Conservation (phyloP, 2,329 filamentous ascomycete species). For the Beauveria varroae region DNA sequence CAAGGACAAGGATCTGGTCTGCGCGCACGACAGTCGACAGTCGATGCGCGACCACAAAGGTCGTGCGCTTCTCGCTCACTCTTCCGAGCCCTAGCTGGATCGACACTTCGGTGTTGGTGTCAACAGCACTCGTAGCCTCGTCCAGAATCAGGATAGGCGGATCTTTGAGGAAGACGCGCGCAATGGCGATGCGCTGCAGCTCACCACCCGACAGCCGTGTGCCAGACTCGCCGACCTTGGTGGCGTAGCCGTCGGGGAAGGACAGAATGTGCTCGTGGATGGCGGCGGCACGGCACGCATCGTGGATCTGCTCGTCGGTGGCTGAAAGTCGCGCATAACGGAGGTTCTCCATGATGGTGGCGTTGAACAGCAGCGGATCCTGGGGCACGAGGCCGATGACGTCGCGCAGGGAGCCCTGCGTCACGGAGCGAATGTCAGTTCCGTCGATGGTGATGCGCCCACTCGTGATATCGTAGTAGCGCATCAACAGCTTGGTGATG, state of each 20-base stretch:
- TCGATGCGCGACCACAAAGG: slow-evolving; percentile 47
- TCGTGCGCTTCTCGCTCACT: slow-evolving; percentile 41
- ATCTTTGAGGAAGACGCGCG: slow-evolving; percentile 60
- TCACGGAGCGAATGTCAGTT: slow-evolving; percentile 35
- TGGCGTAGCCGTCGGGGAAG: slow-evolving; percentile 46
- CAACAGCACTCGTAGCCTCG: slow-evolving; percentile 63
- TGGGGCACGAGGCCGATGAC: slow-evolving; percentile 39
- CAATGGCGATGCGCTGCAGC: slow-evolving; percentile 52
- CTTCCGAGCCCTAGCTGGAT: slow-evolving; percentile 47
- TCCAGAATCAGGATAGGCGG: slow-evolving; percentile 64
- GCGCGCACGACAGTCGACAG: slow-evolving; percentile 50
- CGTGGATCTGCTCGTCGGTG: slow-evolving; percentile 40
- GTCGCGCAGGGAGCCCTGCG: slow-evolving; percentile 30
- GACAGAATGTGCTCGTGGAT: slow-evolving; percentile 47
- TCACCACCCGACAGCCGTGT: slow-evolving; percentile 52
- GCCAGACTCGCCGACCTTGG: slow-evolving; percentile 45
- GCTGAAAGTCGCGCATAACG: slow-evolving; percentile 43
- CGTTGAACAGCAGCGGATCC: slow-evolving; percentile 42
- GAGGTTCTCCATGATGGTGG: slow-evolving; percentile 48
- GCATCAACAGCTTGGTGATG: slow-evolving; percentile 40
- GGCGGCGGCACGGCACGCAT: slow-evolving; percentile 44
- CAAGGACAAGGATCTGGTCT: slow-evolving; percentile 47
- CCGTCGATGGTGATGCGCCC: slow-evolving; percentile 40
- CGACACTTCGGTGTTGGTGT: slow-evolving; percentile 51
- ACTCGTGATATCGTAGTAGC: slow-evolving; percentile 41